phyloP scores from a whole-genome alignment of 345 rosid genomes.

The Cardiospermum halicacabum region DNA sequence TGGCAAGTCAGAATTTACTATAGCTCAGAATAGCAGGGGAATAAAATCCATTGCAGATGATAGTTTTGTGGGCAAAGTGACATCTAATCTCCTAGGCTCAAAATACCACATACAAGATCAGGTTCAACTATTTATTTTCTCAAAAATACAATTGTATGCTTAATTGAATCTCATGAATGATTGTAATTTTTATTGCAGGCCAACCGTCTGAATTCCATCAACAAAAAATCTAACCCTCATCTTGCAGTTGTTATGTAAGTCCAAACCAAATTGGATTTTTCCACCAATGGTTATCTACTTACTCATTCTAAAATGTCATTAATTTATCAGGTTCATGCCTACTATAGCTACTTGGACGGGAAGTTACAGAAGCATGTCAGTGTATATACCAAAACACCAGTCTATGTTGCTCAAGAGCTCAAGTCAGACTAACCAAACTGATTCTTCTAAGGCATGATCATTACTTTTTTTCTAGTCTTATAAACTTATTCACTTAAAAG shows the following conservation, averaged over 20 bases:
- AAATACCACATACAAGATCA: conserved; percentile 83
- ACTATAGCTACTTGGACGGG: conserved; percentile 86
- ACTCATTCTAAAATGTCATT: background rate
- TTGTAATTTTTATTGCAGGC: conserved; percentile 49
- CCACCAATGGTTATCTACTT: background rate
- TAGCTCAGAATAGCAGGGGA: conserved; percentile 74
- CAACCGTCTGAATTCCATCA: conserved; percentile 28
- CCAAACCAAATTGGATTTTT: conserved; percentile 3
- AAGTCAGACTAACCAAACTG: conserved; percentile 40
- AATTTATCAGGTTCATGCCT: conserved; percentile 57
- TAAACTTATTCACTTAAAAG: too few species aligned
- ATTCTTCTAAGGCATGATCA: background rate
- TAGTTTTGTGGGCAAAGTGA: conserved; percentile 62
- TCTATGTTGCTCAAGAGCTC: conserved; percentile 58
- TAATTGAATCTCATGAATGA: too few species aligned
- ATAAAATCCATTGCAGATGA: conserved; percentile 58
- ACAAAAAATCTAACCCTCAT: conserved; percentile 50
- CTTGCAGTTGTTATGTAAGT: conserved; percentile 71
- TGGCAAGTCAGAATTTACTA: conserved; percentile 59
- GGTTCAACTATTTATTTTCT: conserved; percentile 33
- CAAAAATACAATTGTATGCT: background rate
- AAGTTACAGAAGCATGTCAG: conserved; percentile 69
- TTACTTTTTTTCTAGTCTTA: background rate
- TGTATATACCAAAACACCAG: conserved; percentile 67
- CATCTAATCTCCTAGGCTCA: conserved; percentile 85